Evolutionary conservation across 2,329 filamentous ascomycete species (phyloP), one percentile per base, ranked within the genome.

Genomic region (Pseudocercospora pini-densiflorae): DNA sequence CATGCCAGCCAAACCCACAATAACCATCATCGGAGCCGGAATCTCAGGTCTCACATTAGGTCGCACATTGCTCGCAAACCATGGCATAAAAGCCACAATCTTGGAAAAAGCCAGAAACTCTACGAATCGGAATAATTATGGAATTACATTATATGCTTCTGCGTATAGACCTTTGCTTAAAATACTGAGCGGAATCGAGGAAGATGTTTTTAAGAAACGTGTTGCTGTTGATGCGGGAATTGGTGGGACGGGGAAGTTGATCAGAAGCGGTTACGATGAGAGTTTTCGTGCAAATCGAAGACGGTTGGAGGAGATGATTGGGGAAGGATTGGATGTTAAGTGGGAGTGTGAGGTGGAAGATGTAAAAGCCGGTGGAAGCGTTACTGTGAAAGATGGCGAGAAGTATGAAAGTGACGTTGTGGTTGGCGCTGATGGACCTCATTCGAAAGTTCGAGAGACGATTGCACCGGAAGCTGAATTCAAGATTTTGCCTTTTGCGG

Each of bases 1-100:
- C 45, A 49, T 49, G 45, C 45, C 45, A 21, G 29, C 29, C 29
- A 49, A 8, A 8, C 45, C 45, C 16, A 29, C 49, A 23, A 82
- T 77, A 63, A 76, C 73, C 23, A 79, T 84, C 45, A 71, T 84
- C 54, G 82, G 82, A 10, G 82, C 81, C 14, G 83, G 83, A 5
- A 75, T 84, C 16, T 77, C 79, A 12, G 83, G 82, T 5, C 76
- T 84, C 10, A 78, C 79, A 0, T 74, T 84, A 1, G 76, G 72
- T 7, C 76, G 75, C 51, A 76, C 73, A 64, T 75, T 82, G 5
- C 72, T 71, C 9, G 67, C 75, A 9, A 62, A 59, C 47, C 74
- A 71, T 23, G 76, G 75, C 10, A 78, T 81, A 40, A 67, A 64
- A 19, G 66, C 69, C 6, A 66, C 74, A n/a, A 51, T 82, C 9